A percentile compares a stretch with the other conserved stretches of the same genome.
Evolutionary conservation across 371 early-diverging fungal species (phyloP).

Genomic region (Dichotomocladium elegans): DNA sequence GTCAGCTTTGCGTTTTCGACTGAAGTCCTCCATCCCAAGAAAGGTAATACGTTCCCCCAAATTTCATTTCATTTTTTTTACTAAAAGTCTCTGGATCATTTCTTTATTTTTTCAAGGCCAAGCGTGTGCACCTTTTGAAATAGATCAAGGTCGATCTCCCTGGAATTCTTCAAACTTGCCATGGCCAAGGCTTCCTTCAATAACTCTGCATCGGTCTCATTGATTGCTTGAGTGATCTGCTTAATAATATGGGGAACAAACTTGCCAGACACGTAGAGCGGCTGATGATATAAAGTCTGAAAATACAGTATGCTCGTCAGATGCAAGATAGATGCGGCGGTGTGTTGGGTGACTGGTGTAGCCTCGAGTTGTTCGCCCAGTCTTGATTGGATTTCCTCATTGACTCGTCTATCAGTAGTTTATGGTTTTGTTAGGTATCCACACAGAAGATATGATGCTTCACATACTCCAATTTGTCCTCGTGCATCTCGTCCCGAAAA

Average conservation of each 20-base stretch:
- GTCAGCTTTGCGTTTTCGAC: too few relatives aligned
- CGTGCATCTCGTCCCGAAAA: too few relatives aligned
- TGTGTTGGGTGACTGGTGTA: conserved; percentile 1
- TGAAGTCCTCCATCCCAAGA: too few relatives aligned
- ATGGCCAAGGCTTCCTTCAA: conserved; percentile 9
- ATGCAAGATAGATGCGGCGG: conserved; percentile 20
- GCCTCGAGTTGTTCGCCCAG: conserved; percentile 7
- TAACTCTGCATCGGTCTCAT: background rate
- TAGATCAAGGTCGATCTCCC: background rate
- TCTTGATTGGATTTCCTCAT: background rate
- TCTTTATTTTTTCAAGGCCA: background rate
- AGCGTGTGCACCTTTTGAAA: background rate
- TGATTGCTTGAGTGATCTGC: conserved; percentile 5
- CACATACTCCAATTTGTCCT: too few relatives aligned
- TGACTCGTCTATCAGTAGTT: conserved; percentile 7
- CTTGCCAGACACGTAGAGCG: conserved; percentile 26
- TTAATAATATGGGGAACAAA: conserved; percentile 23
- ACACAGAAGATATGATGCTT: too few relatives aligned
- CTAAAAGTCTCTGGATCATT: too few relatives aligned
- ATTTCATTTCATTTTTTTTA: too few relatives aligned
- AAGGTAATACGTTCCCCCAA: too few relatives aligned
- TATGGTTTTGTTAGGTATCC: too few relatives aligned
- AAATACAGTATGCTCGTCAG: conserved; percentile 19
- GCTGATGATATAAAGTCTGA: conserved; percentile 12
- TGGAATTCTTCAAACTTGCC: conserved; percentile 9